A percentile compares a stretch with the other conserved stretches of the same genome.
Evolutionary conservation across 345 rosid genomes (phyloP).

Genomic region (Capsella bursapastoris): DNA sequence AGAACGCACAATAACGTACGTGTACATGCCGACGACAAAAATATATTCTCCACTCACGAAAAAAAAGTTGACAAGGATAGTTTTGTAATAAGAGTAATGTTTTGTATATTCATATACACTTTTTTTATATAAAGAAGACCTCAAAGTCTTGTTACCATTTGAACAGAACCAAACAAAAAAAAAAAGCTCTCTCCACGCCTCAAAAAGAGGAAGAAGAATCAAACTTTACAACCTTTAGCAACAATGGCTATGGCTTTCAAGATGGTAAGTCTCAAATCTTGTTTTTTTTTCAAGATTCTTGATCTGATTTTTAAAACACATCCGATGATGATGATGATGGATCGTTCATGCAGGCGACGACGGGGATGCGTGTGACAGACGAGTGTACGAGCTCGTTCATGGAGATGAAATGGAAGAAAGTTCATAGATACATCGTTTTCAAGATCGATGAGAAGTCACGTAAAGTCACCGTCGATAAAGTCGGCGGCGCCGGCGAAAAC

Average conservation of each 20-base stretch:
- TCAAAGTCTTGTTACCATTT: slow-evolving; percentile 22
- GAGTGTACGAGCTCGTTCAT: slow-evolving; percentile 88
- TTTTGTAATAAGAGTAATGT: slow-evolving; percentile 46
- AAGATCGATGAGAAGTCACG: slow-evolving; percentile 93
- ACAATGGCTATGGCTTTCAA: slow-evolving; percentile 98
- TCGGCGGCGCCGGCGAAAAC: slow-evolving; percentile 83
- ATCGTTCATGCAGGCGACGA: slow-evolving; percentile 64
- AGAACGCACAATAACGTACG: background rate
- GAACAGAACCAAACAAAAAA: background rate
- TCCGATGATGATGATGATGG: background rate
- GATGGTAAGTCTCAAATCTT: slow-evolving; percentile 58
- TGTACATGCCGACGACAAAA: slow-evolving; percentile 10
- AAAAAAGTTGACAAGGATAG: slow-evolving; percentile 18
- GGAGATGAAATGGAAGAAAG: slow-evolving; percentile 98
- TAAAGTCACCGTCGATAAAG: slow-evolving; percentile 86
- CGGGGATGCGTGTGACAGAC: slow-evolving; percentile 89
- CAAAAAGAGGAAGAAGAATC: slow-evolving; percentile 17
- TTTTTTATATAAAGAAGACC: slow-evolving; percentile 53
- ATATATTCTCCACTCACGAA: slow-evolving; percentile 6
- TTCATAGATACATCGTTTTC: slow-evolving; percentile 80
- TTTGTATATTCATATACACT: slow-evolving; percentile 22
- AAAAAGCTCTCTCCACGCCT: slow-evolving; percentile 5
- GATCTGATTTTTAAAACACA: background rate
- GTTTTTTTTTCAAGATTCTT: background rate
- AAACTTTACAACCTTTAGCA: slow-evolving; percentile 35